Evolutionary conservation across 768 basidiomycete genomes (phyloP).

Genomic region (Lepiota subincarnata): DNA sequence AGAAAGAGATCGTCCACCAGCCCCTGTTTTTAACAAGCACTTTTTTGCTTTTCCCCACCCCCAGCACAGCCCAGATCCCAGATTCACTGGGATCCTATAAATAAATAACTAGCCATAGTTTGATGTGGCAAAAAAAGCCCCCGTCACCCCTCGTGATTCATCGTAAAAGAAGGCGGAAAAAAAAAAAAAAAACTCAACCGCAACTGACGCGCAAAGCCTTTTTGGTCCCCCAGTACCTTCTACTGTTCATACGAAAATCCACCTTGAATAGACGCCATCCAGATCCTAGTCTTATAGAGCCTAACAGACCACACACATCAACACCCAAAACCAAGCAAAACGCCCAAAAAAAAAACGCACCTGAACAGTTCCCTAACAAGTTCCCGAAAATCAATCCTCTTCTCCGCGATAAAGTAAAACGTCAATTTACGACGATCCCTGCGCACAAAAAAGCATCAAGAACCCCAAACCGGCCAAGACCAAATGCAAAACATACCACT

Average conservation of each 20-base stretch:
- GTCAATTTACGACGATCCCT: constrained; percentile 98
- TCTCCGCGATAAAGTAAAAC: constrained; percentile 96
- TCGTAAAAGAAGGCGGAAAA: no score
- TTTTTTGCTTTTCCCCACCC: background rate
- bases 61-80: background rate
- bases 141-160: no score
- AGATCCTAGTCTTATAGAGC: constrained; percentile 91
- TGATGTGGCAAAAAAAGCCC: no score
- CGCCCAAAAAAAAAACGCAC: constrained; percentile 45
- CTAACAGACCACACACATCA: constrained; percentile 33
- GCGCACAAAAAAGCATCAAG: no score
- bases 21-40: background rate
- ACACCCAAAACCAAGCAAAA: background rate
- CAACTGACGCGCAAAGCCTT: no score
- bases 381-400: constrained; percentile 94
- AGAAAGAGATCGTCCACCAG: background rate
- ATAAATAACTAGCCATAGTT: background rate
- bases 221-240: background rate
- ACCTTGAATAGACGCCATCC: constrained; percentile 85
- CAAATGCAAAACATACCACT: constrained; percentile 88
- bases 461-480: no score
- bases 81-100: background rate
- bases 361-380: constrained; percentile 93
- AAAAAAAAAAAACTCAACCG: no score
- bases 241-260: constrained; percentile 36